Base-by-base conservation (phyloP, 2,329 filamentous ascomycete species). In the Sarocladium brachiariae region DNA sequence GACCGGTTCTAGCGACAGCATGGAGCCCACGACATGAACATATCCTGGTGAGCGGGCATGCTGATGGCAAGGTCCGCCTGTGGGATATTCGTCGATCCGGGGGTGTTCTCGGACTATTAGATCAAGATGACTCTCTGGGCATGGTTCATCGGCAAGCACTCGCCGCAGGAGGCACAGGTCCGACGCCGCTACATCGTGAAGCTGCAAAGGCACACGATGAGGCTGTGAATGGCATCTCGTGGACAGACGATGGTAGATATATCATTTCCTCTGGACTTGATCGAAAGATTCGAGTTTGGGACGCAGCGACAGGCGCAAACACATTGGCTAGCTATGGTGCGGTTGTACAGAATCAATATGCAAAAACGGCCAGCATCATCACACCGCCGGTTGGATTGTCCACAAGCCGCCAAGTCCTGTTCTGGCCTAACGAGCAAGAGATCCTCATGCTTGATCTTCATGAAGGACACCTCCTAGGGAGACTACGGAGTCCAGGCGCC, bases 301-400 rank as follows among this genome's bases (percentile, higher is more conserved):
- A 96, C 62, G 81, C 87, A 2, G 75, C 75, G 0, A 88, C 81
- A 0, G 89, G 90, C 2, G 86, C 86, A 16, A 96, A 97, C 65
- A 95, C 88, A 0, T 79, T 96, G 5, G 87, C 87, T 0, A 91
- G 86, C 64, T 97, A 96, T 62, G 90, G 90, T 0, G 87, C 91
- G 1, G 76, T 83, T 24, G 76, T 96, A 35, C 85, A 84, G 58
- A 96, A 96, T 63, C 76, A 71, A 56, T 83, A 78, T 57, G 71
- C 84, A 4, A 78, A 77, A 18, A 83, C 76, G 53, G 71, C 80
- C 18, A 75, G 73, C 41, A 80, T 89, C 52, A 68, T 89, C 50
- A 65, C 83, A 8, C 74, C 83, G 1, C 89, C 90, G 0, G 72
- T 72, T 1, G 72, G 77, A 7, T 62, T 85, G 23, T 78, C 78